Conservation (phyloP, 1,284 basidiomycete species). For the Pseudozyma sp. region DNA sequence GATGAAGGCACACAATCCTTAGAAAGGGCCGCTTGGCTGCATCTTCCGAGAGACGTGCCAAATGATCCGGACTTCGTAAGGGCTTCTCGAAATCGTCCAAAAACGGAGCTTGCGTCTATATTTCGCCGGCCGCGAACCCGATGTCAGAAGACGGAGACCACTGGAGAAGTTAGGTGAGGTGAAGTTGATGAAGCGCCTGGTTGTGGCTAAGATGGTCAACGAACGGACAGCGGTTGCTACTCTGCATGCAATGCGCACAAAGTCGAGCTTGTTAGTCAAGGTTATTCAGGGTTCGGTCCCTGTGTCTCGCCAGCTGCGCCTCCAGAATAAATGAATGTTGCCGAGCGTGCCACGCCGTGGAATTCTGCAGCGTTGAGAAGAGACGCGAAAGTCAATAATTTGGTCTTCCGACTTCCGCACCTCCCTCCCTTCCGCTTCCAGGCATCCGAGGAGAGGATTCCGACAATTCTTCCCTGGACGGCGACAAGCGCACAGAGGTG, state of each 20-base stretch:
- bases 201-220: too few relatives aligned
- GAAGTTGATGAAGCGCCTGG: too few relatives aligned
- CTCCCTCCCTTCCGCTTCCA: too few relatives aligned
- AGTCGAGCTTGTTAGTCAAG: neutral
- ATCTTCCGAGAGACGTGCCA: slow-evolving; percentile 1
- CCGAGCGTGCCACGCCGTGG: neutral
- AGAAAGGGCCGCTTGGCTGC: neutral
- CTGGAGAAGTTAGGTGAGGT: too few relatives aligned
- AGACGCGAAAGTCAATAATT: slow-evolving; percentile 3
- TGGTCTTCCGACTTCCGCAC: slow-evolving; percentile 6
- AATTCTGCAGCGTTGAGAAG: neutral
- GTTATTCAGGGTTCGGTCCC: slow-evolving; percentile 6
- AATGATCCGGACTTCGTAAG: neutral
- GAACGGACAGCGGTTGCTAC: too few relatives aligned
- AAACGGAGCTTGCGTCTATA: neutral
- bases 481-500: too few relatives aligned
- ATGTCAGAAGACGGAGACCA: too few relatives aligned
- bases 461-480: too few relatives aligned
- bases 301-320: neutral
- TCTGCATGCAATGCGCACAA: too few relatives aligned
- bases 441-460: too few relatives aligned
- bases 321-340: neutral
- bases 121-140: too few relatives aligned
- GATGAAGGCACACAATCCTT: neutral
- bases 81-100: neutral